Evolutionary conservation across 1,284 basidiomycete species (phyloP).

Genomic region (Trichosporon asahii): DNA sequence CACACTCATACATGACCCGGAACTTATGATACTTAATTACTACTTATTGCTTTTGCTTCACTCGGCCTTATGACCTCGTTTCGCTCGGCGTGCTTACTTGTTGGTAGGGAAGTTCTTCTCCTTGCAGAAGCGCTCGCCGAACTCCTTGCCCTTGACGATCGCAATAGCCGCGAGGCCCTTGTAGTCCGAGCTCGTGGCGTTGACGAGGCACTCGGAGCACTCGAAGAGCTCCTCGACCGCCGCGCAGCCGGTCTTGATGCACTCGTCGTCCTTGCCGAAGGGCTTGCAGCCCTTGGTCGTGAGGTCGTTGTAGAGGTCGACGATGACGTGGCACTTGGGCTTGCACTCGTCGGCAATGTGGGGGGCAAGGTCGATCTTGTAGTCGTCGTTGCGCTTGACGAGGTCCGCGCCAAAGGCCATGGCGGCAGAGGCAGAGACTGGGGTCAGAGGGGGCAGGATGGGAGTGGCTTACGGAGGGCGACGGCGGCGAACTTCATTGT

Average conservation of each 20-base stretch:
- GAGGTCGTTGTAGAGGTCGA: neutral
- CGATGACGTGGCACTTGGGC: neutral
- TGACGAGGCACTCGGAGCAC: neutral
- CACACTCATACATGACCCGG: neutral
- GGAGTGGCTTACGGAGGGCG: conserved; percentile 49
- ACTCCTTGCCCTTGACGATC: neutral
- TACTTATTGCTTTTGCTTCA: neutral
- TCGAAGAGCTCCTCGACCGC: neutral
- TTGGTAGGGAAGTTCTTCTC: neutral
- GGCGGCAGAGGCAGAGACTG: conserved; percentile 2
- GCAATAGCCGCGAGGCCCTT: neutral
- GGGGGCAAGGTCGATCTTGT: neutral
- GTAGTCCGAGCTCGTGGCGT: neutral
- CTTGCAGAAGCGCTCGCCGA: neutral
- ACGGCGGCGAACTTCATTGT: conserved; percentile 3
- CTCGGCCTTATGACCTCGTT: no score
- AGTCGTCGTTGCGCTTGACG: neutral
- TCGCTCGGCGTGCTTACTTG: neutral
- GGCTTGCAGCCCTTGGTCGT: neutral
- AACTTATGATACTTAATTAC: neutral
- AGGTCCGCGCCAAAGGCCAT: neutral
- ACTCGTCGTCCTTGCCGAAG: conserved; percentile 1
- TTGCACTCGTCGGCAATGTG: neutral
- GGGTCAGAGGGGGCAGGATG: conserved; percentile 67
- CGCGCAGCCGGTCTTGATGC: neutral